These are phyloP conservation scores for Hansfordia pulvinata DNA, from an alignment of 2,329 filamentous ascomycete genomes.

Conservation along the genomic window DNA sequence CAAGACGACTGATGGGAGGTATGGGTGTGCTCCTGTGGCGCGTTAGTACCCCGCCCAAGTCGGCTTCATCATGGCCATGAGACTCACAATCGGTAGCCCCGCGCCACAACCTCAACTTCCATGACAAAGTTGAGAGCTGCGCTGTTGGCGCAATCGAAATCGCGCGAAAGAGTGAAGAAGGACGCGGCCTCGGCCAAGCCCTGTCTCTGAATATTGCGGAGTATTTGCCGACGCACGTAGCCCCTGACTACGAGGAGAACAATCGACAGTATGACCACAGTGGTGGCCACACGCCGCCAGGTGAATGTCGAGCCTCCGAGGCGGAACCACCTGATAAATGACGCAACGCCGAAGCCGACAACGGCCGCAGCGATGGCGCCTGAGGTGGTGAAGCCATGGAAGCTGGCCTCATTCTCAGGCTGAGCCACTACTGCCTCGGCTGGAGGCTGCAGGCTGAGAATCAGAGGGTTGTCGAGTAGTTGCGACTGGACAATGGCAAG, in stretches of 20 bases:
- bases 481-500: slow-evolving; percentile 19
- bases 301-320: slow-evolving; percentile 13
- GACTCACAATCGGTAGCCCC: slow-evolving; percentile 18
- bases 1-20: slow-evolving; percentile 82
- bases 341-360: slow-evolving; percentile 14
- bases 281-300: slow-evolving; percentile 12
- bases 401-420: slow-evolving; percentile 8
- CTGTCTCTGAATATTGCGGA: slow-evolving; percentile 17
- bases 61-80: neutral
- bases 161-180: slow-evolving; percentile 16
- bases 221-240: slow-evolving; percentile 15
- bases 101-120: slow-evolving; percentile 19
- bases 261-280: slow-evolving; percentile 7
- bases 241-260: slow-evolving; percentile 10
- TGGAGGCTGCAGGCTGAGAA: slow-evolving; percentile 11
- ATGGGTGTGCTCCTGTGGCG: slow-evolving; percentile 63
- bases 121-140: slow-evolving; percentile 20
- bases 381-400: slow-evolving; percentile 14
- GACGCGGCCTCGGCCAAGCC: slow-evolving; percentile 12
- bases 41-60: slow-evolving; percentile 1
- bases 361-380: slow-evolving; percentile 15
- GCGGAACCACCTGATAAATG: slow-evolving; percentile 15
- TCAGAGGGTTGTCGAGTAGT: slow-evolving; percentile 16
- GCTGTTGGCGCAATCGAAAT: slow-evolving; percentile 18
- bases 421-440: slow-evolving; percentile 8